Percentiles rank a stretch among this genome's conserved stretches.
Evolutionary conservation across 2,329 filamentous ascomycete genomes (phyloP).

Genomic region (Calonectria pseudoturangicola): DNA sequence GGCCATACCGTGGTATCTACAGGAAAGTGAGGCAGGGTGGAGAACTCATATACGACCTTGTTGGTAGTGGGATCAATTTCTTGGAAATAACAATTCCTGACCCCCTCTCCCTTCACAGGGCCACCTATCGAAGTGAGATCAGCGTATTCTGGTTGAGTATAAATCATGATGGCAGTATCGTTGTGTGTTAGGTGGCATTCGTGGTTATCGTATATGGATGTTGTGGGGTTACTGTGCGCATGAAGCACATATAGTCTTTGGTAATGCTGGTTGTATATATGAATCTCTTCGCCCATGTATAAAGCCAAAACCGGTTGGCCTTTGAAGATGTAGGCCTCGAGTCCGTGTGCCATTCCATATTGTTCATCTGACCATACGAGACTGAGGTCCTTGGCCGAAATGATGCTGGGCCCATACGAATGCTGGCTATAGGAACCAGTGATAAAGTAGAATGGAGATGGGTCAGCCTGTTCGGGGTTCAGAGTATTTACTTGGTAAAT

Average conservation of each 20-base stretch:
- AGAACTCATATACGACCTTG: constrained; percentile 13
- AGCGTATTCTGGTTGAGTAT: background rate
- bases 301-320: constrained; percentile 1
- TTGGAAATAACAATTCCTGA: constrained; percentile 1
- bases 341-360: background rate
- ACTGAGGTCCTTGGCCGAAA: constrained; percentile 6
- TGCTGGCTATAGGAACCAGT: background rate
- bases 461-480: constrained; percentile 3
- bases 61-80: constrained; percentile 4
- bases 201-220: constrained; percentile 4
- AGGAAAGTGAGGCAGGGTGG: background rate
- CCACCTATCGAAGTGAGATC: background rate
- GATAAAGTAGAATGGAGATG: background rate
- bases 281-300: constrained; percentile 11
- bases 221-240: background rate
- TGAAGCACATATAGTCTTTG: background rate
- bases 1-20: background rate
- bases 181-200: constrained; percentile 2
- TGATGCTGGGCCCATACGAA: background rate
- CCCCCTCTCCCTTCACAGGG: background rate
- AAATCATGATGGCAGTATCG: background rate
- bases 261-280: constrained; percentile 18
- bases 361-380: constrained; percentile 11
- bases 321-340: constrained; percentile 12
- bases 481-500: constrained; percentile 24